phyloP scores from a whole-genome alignment of 805 yeast species.

The Monosporozyma yasuniensis region DNA sequence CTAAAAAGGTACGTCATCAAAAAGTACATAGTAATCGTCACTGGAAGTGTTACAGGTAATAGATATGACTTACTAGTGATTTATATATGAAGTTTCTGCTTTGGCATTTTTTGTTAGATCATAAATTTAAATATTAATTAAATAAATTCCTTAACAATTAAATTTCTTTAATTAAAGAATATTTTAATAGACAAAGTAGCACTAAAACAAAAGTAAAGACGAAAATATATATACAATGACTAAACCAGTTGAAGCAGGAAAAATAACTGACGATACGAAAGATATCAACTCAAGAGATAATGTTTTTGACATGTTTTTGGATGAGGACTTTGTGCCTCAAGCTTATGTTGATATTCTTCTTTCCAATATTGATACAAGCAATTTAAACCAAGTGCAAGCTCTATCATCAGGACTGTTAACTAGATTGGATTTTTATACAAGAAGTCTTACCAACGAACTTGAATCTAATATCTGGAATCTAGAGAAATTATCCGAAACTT shows the following conservation, averaged over 20 bases:
- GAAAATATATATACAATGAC: neutral
- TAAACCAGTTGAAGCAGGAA: neutral
- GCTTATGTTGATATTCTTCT: constrained; percentile 57
- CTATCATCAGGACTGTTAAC: constrained; percentile 44
- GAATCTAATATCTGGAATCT: constrained; percentile 41
- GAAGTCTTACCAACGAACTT: constrained; percentile 46
- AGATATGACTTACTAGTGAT: neutral
- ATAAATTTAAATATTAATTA: too few relatives aligned
- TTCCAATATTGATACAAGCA: constrained; percentile 30
- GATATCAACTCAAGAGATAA: constrained; percentile 24
- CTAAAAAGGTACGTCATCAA: too few relatives aligned
- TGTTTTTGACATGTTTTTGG: constrained; percentile 58
- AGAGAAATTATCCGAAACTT: constrained; percentile 42
- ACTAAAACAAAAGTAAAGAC: neutral
- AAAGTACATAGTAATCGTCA: too few relatives aligned
- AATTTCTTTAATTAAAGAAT: neutral
- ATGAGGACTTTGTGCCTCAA: constrained; percentile 54
- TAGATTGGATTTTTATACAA: constrained; percentile 55
- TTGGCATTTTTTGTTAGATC: neutral
- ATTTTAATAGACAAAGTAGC: neutral
- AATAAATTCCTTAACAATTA: neutral
- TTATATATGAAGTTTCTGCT: neutral
- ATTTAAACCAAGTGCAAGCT: constrained; percentile 36
- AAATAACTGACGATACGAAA: too few relatives aligned
- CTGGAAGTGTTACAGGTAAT: too few relatives aligned